Evolutionary conservation across 768 basidiomycete genomes (phyloP).

Genomic region (Strobilomyces echinocephalus): DNA sequence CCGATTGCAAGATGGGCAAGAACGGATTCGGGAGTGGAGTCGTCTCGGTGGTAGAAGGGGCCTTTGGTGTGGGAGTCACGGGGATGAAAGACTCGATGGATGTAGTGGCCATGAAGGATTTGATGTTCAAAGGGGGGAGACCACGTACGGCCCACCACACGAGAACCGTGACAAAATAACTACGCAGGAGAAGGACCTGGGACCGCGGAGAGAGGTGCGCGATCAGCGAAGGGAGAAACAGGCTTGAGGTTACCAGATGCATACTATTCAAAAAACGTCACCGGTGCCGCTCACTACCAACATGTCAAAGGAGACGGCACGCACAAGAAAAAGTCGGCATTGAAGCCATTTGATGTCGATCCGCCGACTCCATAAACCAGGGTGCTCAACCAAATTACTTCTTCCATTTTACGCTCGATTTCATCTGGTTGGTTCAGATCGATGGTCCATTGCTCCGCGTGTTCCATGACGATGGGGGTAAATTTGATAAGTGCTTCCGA

Average conservation of each 20-base stretch:
- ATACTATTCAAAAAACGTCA: constrained; percentile 15
- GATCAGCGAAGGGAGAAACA: constrained; percentile 27
- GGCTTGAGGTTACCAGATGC: constrained; percentile 29
- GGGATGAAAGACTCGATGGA: constrained; percentile 15
- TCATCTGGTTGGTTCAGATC: constrained; percentile 33
- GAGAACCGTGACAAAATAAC: constrained; percentile 23
- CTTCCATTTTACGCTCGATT: constrained; percentile 55
- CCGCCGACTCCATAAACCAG: constrained; percentile 57
- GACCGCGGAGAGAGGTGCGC: constrained; percentile 11
- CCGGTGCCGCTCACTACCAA: neutral
- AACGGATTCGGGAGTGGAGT: constrained; percentile 34
- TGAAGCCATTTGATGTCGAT: constrained; percentile 46
- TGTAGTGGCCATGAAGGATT: constrained; percentile 28
- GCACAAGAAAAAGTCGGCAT: constrained; percentile 48
- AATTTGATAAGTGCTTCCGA: neutral
- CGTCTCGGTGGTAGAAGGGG: constrained; percentile 9
- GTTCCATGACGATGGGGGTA: neutral
- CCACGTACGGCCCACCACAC: constrained; percentile 29
- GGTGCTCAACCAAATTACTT: constrained; percentile 52
- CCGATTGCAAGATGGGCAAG: constrained; percentile 36
- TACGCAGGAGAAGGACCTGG: constrained; percentile 27
- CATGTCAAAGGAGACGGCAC: neutral
- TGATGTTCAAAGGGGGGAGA: constrained; percentile 28
- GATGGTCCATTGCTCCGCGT: constrained; percentile 41
- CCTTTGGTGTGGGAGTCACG: neutral